Evolutionary conservation across 805 yeast genomes (phyloP), one percentile per base, ranked within the genome.

Genomic region (Starmerella cellae): DNA sequence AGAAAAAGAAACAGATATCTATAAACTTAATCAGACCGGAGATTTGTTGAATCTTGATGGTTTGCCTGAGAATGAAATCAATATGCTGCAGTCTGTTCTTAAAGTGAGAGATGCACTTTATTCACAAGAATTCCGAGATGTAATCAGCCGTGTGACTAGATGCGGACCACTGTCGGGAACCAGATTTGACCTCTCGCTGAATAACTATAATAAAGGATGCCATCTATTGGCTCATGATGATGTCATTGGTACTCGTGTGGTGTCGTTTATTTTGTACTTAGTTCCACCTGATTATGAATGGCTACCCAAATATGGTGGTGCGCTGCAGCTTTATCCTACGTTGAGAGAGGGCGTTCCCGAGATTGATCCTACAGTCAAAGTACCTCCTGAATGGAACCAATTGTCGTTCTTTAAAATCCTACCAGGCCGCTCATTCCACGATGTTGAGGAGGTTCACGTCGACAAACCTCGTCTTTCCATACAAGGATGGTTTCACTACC

Each of bases 401-500:
- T 79, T 91, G 57, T 95, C 97, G 0, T 83, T 91, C 57, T 91
- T 91, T 68, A 79, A 81, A 4, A 97, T 91, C 13, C 91, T 85
- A 57, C 99, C 98, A 0, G 99, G 98, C 0, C 71, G 79, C 38
- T 82, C 95, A 2, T 91, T 91, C 70, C 99, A 91, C 60, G 98
- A 93, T 55, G 99, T 91, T 11, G 97, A 93, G 63, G 98, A 91
- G 60, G 98, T 93, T 1, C 72, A 79, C 47, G 94, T 78, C 1
- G 94, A 87, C 56, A 82, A 79, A 57, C 94, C 85, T 49, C 71
- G 99, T 56, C 65, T 91, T 28, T 82, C 95, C 0, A 83, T 91
- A 46, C 95, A 91, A 56, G 99, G 99, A 1, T 93, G 99, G 99
- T 93, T 88, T 58, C 99, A 91, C 60, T 82, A 87, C 40, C 99